Conservation (phyloP, 306 rosid species). For the Castanea crenata region DNA sequence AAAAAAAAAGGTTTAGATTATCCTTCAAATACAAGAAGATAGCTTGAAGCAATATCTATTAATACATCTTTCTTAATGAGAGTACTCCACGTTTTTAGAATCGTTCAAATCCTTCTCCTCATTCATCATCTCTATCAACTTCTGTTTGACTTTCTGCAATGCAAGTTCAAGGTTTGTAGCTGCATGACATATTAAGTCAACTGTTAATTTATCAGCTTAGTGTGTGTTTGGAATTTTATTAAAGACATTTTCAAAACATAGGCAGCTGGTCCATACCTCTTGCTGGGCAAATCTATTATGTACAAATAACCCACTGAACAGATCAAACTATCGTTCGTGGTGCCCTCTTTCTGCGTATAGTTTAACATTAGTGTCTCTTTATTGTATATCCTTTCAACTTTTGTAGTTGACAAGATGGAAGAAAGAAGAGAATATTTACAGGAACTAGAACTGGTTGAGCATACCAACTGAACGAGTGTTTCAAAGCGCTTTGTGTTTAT, state of each 20-base stretch:
- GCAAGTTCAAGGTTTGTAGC: conserved; percentile 38
- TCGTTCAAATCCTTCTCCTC: conserved; percentile 2
- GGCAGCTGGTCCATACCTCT: conserved; percentile 43
- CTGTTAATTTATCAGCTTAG: not conserved
- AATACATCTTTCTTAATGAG: not conserved
- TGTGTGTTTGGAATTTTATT: not conserved
- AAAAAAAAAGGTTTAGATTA: too few relatives aligned
- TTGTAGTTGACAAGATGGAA: not conserved
- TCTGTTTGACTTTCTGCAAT: conserved; percentile 28
- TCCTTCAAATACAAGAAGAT: not conserved
- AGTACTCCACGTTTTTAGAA: not conserved
- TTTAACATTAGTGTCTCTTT: conserved; percentile 2
- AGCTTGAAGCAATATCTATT: not conserved
- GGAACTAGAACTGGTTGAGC: not conserved
- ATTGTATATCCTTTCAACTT: not conserved
- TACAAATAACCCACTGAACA: conserved; percentile 48
- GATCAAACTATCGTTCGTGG: conserved; percentile 44
- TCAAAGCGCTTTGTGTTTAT: conserved; percentile 55
- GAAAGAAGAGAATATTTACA: not conserved
- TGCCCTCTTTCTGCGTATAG: conserved; percentile 52
- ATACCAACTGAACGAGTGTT: conserved; percentile 50
- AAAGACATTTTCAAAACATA: not conserved
- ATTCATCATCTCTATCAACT: conserved; percentile 20
- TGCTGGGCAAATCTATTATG: conserved; percentile 58
- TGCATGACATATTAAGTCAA: not conserved